phyloP scores from a whole-genome alignment of 1,284 basidiomycete species.

The Pyrrhoderma lamaoense region DNA sequence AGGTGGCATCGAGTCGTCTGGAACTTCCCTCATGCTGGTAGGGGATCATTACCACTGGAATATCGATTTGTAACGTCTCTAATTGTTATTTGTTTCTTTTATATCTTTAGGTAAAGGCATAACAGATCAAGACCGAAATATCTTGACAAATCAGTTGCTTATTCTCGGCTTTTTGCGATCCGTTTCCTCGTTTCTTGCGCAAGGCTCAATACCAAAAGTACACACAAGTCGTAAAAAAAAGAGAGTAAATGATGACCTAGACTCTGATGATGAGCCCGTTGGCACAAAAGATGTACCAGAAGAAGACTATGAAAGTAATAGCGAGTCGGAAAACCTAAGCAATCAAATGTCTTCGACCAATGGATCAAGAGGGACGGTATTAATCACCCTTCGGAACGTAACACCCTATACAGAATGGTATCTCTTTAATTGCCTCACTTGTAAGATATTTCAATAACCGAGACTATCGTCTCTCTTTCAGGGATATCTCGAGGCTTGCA shows the following conservation, averaged over 20 bases:
- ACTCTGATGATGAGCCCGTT: background rate
- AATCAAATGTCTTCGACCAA: background rate
- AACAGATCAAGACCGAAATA: constrained; percentile 90
- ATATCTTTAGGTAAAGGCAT: constrained; percentile 74
- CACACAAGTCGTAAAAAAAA: constrained; percentile 39
- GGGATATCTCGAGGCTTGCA: constrained; percentile 75
- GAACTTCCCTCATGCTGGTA: constrained; percentile 96
- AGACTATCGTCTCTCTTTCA: constrained; percentile 25
- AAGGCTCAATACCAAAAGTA: constrained; percentile 47
- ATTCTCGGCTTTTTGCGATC: constrained; percentile 81
- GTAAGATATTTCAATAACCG: constrained; percentile 1
- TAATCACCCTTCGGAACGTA: constrained; percentile 85
- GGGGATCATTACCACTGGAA: constrained; percentile 22
- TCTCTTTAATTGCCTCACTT: constrained; percentile 15
- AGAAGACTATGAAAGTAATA: constrained; percentile 10
- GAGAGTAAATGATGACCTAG: constrained; percentile 25
- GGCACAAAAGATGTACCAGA: constrained; percentile 20
- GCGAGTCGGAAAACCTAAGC: background rate
- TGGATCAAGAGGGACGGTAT: constrained; percentile 50
- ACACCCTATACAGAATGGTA: constrained; percentile 87
- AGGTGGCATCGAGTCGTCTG: constrained; percentile 82
- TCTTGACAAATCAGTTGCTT: constrained; percentile 86
- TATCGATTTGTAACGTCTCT: constrained; percentile 9
- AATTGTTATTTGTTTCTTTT: constrained; percentile 12
- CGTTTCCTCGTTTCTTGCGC: constrained; percentile 55